Conservation (phyloP, 2,329 filamentous ascomycete species). For the Colletotrichum ledebouriae region DNA sequence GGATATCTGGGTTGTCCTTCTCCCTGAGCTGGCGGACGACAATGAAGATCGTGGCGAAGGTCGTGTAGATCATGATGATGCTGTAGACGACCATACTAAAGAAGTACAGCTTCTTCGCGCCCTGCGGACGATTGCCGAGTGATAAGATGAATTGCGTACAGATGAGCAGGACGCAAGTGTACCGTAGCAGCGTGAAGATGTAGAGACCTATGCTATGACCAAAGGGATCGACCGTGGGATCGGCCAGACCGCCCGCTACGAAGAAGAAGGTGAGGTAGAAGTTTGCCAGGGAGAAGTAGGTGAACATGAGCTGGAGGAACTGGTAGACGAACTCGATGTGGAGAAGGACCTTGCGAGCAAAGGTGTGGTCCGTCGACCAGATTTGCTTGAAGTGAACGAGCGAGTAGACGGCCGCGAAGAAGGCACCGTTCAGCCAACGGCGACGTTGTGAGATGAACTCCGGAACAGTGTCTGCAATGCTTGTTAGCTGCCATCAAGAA, state of each 20-base stretch:
- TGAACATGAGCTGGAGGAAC: conserved; percentile 91
- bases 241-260: conserved; percentile 89
- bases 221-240: conserved; percentile 87
- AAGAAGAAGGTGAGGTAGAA: conserved; percentile 99
- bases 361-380: conserved; percentile 91
- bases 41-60: conserved; percentile 90
- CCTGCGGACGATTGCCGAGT: conserved; percentile 95
- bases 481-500: conserved; percentile 39
- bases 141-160: conserved; percentile 96
- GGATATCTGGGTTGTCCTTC: conserved; percentile 55
- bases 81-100: conserved; percentile 89
- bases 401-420: conserved; percentile 98
- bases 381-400: conserved; percentile 95
- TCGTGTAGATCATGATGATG: conserved; percentile 96
- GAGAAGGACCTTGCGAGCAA: conserved; percentile 89
- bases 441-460: conserved; percentile 98
- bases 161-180: conserved; percentile 88
- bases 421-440: conserved; percentile 97
- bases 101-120: conserved; percentile 91
- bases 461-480: conserved; percentile 81
- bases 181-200: conserved; percentile 89
- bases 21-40: conserved; percentile 82
- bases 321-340: conserved; percentile 98
- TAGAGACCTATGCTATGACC: conserved; percentile 86
- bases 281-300: conserved; percentile 97